Percentiles rank a stretch among this genome's conserved stretches.
These are phyloP conservation scores for Trichoderma guizhouense DNA, from an alignment of 2,329 filamentous ascomycete genomes.

Conservation along the genomic window DNA sequence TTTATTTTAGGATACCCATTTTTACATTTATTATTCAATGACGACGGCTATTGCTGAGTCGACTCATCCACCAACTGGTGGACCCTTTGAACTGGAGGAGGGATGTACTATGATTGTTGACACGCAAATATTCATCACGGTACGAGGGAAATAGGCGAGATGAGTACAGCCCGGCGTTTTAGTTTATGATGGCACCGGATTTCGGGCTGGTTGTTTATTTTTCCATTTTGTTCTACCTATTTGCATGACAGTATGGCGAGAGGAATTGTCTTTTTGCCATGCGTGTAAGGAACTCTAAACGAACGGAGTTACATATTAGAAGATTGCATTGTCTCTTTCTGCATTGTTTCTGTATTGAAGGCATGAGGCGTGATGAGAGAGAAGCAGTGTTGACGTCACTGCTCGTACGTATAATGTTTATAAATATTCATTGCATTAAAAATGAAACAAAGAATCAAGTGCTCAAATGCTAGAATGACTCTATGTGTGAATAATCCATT, in stretches of 20 bases:
- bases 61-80: not conserved
- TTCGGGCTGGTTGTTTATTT: not conserved
- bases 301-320: not conserved
- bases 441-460: not conserved
- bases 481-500: not conserved
- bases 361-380: not conserved
- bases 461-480: not conserved
- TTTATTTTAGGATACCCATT: constrained; percentile 15
- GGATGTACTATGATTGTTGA: constrained; percentile 23
- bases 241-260: constrained; percentile 5
- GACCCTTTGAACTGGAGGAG: constrained; percentile 4
- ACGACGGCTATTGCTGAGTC: not conserved
- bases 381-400: not conserved
- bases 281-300: not conserved
- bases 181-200: not conserved
- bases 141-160: constrained; percentile 21
- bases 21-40: constrained; percentile 6
- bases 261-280: not conserved
- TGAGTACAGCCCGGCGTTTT: constrained; percentile 29
- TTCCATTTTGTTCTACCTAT: not conserved
- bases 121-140: constrained; percentile 22
- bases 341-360: not conserved
- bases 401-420: constrained; percentile 2
- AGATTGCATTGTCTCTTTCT: not conserved
- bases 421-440: not conserved